A percentile compares a stretch with the other conserved stretches of the same genome.
Evolutionary conservation across 2,329 filamentous ascomycete genomes (phyloP).

Genomic region (Curvularia sp.): DNA sequence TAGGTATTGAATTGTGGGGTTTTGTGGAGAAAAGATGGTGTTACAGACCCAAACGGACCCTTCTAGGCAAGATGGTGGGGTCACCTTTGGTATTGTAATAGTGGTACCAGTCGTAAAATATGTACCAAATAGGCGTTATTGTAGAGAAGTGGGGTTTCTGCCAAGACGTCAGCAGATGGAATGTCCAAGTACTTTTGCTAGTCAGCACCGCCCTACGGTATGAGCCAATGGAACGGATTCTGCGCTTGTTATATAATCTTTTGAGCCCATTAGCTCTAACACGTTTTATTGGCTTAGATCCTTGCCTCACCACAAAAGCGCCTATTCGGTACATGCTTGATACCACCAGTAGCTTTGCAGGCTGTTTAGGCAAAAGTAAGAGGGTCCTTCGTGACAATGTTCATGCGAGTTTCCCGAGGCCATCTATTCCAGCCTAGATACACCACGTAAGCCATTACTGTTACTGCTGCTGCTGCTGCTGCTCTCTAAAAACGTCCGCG

Average conservation of each 20-base stretch:
- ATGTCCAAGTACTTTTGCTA: neutral
- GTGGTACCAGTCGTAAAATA: neutral
- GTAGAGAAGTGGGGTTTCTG: neutral
- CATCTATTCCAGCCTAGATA: neutral
- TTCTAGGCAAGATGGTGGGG: neutral
- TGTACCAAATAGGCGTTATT: neutral
- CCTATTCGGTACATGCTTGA: neutral
- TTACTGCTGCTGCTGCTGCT: neutral
- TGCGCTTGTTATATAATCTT: neutral
- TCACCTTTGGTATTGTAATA: neutral
- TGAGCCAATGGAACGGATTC: neutral
- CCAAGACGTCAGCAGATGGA: neutral
- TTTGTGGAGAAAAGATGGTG: neutral
- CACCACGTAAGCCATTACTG: neutral
- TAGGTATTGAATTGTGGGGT: conserved; percentile 9
- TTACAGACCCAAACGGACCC: neutral
- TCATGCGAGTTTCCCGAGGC: neutral
- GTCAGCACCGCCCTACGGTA: neutral
- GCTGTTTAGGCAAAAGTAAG: conserved; percentile 15
- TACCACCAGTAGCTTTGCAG: neutral
- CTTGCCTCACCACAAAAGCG: neutral
- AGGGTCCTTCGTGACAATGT: conserved; percentile 3
- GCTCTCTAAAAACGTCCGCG: neutral
- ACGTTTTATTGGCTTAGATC: neutral
- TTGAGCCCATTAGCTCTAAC: neutral